Conservation (phyloP, 495 filamentous ascomycete genomes). For the Letharia columbiana region DNA sequence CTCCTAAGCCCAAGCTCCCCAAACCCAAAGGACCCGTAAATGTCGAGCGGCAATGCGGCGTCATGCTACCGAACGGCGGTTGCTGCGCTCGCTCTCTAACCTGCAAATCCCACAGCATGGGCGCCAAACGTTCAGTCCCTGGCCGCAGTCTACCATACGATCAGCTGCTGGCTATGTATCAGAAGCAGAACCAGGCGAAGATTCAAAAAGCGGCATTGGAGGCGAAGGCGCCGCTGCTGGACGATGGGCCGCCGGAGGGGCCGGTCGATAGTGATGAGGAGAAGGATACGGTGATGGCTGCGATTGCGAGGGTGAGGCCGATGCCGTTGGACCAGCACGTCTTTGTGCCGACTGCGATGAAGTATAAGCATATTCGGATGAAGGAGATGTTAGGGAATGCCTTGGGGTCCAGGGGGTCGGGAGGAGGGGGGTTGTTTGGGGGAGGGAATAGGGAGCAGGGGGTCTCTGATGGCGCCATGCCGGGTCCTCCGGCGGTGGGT, state of each 20-base stretch:
- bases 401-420: conserved; percentile 36
- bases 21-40: conserved; percentile 95
- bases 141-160: conserved; percentile 90
- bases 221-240: conserved; percentile 82
- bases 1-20: conserved; percentile 70
- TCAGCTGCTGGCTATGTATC: conserved; percentile 84
- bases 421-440: conserved; percentile 38
- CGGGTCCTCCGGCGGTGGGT: neutral
- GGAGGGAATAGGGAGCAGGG: neutral
- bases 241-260: conserved; percentile 62
- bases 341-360: conserved; percentile 55
- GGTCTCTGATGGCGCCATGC: neutral
- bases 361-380: conserved; percentile 76
- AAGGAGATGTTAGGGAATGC: conserved; percentile 83
- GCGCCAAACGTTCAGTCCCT: conserved; percentile 83
- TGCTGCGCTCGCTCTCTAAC: conserved; percentile 87
- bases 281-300: conserved; percentile 76
- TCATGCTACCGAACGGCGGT: conserved; percentile 71
- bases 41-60: conserved; percentile 95
- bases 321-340: conserved; percentile 62
- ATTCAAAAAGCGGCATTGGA: conserved; percentile 93
- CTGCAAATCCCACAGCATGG: conserved; percentile 96
- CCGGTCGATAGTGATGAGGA: conserved; percentile 92
- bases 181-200: conserved; percentile 98
- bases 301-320: conserved; percentile 64